A percentile compares a stretch with the other conserved stretches of the same genome.
Evolutionary conservation across 2,329 filamentous ascomycete species (phyloP).

Genomic region (Aplosporella prunicola): DNA sequence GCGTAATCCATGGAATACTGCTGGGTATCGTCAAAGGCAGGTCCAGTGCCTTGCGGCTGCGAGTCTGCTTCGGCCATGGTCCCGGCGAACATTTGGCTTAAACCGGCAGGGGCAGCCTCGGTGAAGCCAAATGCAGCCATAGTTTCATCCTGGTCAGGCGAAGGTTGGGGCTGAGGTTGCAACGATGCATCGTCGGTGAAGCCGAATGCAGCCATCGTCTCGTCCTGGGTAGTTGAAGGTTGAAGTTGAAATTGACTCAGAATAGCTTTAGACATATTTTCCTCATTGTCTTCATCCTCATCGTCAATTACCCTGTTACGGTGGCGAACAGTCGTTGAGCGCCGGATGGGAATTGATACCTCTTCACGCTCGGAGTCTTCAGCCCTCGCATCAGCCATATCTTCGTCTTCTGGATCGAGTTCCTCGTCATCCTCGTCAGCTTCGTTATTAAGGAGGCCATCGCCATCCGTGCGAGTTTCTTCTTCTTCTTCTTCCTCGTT

Average conservation of each 20-base stretch:
- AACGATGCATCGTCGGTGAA: slow-evolving; percentile 26
- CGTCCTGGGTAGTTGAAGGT: slow-evolving; percentile 17
- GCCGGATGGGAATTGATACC: background rate
- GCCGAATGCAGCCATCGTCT: slow-evolving; percentile 30
- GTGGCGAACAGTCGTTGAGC: background rate
- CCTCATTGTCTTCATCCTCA: slow-evolving; percentile 23
- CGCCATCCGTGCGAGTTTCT: slow-evolving; percentile 20
- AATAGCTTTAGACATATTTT: too few relatives aligned
- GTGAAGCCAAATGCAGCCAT: slow-evolving; percentile 27
- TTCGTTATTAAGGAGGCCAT: slow-evolving; percentile 31
- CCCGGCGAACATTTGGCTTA: slow-evolving; percentile 85
- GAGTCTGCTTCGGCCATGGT: slow-evolving; percentile 63
- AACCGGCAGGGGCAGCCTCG: slow-evolving; percentile 45
- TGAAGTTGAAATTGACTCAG: slow-evolving; percentile 10
- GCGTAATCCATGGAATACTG: slow-evolving; percentile 44
- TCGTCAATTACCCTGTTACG: slow-evolving; percentile 14
- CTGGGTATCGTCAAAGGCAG: slow-evolving; percentile 25
- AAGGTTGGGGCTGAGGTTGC: too few relatives aligned
- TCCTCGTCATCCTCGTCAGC: slow-evolving; percentile 29
- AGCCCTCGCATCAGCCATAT: slow-evolving; percentile 37
- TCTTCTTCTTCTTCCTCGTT: slow-evolving; percentile 28
- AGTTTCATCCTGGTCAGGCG: slow-evolving; percentile 19
- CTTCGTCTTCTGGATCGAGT: slow-evolving; percentile 19
- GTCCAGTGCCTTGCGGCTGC: slow-evolving; percentile 28
- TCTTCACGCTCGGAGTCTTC: slow-evolving; percentile 28